phyloP scores from a whole-genome alignment of 2,329 filamentous ascomycete species.

The Colletotrichum agaves region DNA sequence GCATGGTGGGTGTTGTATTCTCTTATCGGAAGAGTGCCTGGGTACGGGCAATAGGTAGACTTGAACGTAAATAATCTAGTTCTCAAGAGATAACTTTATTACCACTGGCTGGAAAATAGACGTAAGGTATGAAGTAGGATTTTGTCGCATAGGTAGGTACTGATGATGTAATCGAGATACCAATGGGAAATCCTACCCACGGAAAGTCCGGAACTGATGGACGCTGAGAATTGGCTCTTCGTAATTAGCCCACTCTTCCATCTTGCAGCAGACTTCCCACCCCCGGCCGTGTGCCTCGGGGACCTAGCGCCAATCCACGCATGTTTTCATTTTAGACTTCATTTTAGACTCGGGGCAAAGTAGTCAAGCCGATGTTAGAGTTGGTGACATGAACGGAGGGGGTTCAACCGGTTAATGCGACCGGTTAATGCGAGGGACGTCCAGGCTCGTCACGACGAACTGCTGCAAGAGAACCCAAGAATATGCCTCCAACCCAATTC shows the following conservation, averaged over 20 bases:
- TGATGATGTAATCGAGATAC: neutral
- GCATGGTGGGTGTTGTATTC: conserved; percentile 17
- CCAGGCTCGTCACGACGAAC: neutral
- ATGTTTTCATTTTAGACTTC: neutral
- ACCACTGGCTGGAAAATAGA: too few species aligned
- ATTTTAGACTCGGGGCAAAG: too few species aligned
- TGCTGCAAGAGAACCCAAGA: neutral
- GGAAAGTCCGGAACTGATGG: neutral
- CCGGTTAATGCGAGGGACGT: neutral
- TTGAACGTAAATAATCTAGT: too few species aligned
- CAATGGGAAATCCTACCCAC: conserved; percentile 1
- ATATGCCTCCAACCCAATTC: neutral
- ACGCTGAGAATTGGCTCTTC: too few species aligned
- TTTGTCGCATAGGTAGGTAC: too few species aligned
- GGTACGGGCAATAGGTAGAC: conserved; percentile 2
- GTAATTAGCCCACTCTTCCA: too few species aligned
- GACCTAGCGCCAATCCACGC: conserved; percentile 5
- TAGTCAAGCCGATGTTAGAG: neutral
- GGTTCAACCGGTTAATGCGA: neutral
- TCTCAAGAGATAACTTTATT: too few species aligned
- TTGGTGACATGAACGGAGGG: neutral
- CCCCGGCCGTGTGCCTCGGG: neutral
- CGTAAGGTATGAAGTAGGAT: too few species aligned
- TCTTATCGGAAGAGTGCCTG: conserved; percentile 2
- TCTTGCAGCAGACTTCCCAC: neutral